These are phyloP conservation scores for Solanum paucissectum DNA, from an alignment of 257 asterid genomes.

Conservation along the genomic window DNA sequence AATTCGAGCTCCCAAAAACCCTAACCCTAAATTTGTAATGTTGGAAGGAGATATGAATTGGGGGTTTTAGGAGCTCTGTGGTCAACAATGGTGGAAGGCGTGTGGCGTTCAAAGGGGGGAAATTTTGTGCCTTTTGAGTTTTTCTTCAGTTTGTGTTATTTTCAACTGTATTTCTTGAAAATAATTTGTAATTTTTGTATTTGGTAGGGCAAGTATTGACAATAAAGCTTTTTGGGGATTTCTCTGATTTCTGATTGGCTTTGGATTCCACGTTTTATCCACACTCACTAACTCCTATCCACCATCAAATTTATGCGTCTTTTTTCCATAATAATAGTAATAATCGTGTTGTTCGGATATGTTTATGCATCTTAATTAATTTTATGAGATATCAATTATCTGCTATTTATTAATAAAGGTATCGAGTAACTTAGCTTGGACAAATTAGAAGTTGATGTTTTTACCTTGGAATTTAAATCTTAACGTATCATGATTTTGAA, in stretches of 20 bases:
- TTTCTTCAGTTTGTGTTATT: not conserved
- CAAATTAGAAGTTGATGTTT: not conserved
- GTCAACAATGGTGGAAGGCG: not conserved
- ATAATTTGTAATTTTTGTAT: not conserved
- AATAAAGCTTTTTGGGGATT: conserved; percentile 24
- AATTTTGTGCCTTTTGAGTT: not conserved
- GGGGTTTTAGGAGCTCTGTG: conserved; percentile 6
- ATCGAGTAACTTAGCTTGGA: not conserved
- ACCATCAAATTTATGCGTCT: not conserved
- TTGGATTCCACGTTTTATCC: conserved; percentile 57
- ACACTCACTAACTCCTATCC: conserved; percentile 28
- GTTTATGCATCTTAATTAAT: not conserved
- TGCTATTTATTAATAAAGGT: not conserved
- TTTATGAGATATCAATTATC: not conserved
- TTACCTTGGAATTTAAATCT: not conserved
- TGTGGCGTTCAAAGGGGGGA: conserved; percentile 3
- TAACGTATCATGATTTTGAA: not conserved
- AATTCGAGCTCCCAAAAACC: not conserved
- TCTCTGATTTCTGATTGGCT: conserved; percentile 59
- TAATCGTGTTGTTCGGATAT: no score
- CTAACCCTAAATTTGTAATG: conserved; percentile 5
- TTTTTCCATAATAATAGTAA: not conserved
- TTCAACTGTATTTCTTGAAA: not conserved
- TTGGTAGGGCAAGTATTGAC: not conserved
- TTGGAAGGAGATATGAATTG: not conserved